These are phyloP conservation scores for Rhodotorula sp. DNA, from an alignment of 1,284 basidiomycete genomes.

Conservation along the genomic window DNA sequence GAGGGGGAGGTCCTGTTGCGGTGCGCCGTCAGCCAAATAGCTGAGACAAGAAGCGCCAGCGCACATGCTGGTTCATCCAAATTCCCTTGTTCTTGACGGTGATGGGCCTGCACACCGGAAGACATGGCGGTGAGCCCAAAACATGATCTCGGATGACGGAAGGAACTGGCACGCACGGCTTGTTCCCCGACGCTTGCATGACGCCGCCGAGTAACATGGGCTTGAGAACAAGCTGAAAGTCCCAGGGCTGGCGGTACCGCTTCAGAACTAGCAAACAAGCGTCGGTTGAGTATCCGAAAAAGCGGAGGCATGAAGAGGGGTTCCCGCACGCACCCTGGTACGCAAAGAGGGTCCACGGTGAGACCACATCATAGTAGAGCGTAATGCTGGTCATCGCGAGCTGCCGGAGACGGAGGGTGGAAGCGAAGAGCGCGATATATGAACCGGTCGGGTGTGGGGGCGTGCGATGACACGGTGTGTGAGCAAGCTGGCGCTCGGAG, in stretches of 20 bases:
- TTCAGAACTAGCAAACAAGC: constrained; percentile 16
- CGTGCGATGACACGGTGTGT: no score
- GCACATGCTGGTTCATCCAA: constrained; percentile 32
- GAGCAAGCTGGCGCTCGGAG: no score
- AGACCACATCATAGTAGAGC: constrained; percentile 25
- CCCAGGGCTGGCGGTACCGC: constrained; percentile 28
- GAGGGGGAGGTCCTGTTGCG: constrained; percentile 11
- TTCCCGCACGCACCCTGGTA: constrained; percentile 1
- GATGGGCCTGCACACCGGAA: constrained; percentile 2
- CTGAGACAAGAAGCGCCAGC: not conserved
- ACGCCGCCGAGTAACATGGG: constrained; percentile 32
- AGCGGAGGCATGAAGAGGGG: not conserved
- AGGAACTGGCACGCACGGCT: constrained; percentile 18
- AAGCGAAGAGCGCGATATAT: no score
- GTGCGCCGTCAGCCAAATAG: not conserved
- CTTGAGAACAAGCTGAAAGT: constrained; percentile 24
- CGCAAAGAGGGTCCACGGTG: constrained; percentile 26
- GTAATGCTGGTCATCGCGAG: constrained; percentile 13
- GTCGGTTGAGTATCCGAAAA: no score
- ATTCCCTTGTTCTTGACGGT: constrained; percentile 25
- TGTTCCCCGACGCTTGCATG: constrained; percentile 29
- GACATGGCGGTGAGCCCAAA: not conserved
- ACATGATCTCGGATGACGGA: not conserved
- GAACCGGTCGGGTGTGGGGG: no score
- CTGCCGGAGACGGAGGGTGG: no score